Conservation (phyloP, 2,329 filamentous ascomycete genomes). For the Pseudocercospora pini-densiflorae region DNA sequence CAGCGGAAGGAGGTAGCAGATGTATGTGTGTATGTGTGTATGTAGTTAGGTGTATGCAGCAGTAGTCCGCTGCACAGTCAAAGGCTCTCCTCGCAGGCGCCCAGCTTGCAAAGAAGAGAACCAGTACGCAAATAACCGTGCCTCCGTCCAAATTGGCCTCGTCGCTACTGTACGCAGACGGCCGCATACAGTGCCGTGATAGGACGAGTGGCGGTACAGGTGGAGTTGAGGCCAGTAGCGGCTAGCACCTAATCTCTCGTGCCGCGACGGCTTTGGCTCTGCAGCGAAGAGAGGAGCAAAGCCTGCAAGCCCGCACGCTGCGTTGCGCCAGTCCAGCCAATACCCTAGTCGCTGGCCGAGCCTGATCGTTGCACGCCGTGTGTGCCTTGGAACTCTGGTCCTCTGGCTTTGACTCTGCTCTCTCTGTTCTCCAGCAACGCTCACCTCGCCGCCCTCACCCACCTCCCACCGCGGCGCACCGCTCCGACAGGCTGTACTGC, state of each 20-base stretch:
- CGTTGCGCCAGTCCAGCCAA: background rate
- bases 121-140: too few species aligned
- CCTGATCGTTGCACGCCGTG: background rate
- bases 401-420: background rate
- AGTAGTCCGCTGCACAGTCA: background rate
- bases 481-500: constrained; percentile 14
- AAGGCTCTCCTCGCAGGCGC: background rate
- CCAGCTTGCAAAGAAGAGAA: too few species aligned
- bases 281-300: background rate
- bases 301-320: background rate
- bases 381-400: background rate
- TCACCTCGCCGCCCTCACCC: background rate
- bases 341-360: background rate
- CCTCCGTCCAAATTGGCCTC: too few species aligned
- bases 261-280: background rate
- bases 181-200: constrained; percentile 1
- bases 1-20: background rate
- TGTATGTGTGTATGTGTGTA: background rate
- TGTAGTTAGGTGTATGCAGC: background rate
- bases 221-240: background rate
- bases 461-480: background rate
- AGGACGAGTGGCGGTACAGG: background rate
- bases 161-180: background rate
- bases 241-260: background rate
- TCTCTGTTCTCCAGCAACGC: background rate